These are phyloP conservation scores for Medicago arabica DNA, from an alignment of 306 rosid species.

Conservation along the genomic window DNA sequence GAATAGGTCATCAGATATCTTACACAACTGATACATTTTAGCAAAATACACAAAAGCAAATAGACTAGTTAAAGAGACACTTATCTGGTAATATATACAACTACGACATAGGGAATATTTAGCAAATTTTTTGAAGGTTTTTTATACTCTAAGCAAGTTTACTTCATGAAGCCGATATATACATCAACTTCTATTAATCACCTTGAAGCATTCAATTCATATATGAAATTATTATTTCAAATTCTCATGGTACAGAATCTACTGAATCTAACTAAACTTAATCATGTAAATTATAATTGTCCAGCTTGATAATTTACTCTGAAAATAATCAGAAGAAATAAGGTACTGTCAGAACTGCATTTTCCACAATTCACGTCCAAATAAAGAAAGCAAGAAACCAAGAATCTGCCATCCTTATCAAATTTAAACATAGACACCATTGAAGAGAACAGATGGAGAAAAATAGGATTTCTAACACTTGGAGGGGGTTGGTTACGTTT, in stretches of 20 bases:
- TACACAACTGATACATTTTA: constrained; percentile 24
- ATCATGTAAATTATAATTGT: constrained; percentile 8
- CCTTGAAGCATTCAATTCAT: constrained; percentile 2
- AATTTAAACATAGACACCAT: background rate
- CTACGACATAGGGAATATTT: constrained; percentile 8
- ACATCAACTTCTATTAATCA: constrained; percentile 13
- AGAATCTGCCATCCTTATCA: background rate
- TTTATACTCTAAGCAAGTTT: background rate
- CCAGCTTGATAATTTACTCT: background rate
- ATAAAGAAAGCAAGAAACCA: constrained; percentile 16
- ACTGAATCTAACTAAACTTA: background rate
- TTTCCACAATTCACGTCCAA: background rate
- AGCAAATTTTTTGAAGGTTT: constrained; percentile 13
- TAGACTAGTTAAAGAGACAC: constrained; percentile 12
- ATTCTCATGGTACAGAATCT: constrained; percentile 15
- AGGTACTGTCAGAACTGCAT: background rate
- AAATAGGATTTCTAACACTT: background rate
- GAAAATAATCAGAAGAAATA: background rate
- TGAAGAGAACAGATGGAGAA: background rate
- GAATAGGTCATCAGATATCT: constrained; percentile 16
- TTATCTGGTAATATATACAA: background rate
- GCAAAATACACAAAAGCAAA: constrained; percentile 33
- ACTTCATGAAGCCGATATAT: constrained; percentile 25
- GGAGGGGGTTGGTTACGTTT: background rate
- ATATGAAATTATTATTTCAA: constrained; percentile 24